Evolutionary conservation across 768 basidiomycete genomes (phyloP).

Genomic region (Psilocybe azurescens): DNA sequence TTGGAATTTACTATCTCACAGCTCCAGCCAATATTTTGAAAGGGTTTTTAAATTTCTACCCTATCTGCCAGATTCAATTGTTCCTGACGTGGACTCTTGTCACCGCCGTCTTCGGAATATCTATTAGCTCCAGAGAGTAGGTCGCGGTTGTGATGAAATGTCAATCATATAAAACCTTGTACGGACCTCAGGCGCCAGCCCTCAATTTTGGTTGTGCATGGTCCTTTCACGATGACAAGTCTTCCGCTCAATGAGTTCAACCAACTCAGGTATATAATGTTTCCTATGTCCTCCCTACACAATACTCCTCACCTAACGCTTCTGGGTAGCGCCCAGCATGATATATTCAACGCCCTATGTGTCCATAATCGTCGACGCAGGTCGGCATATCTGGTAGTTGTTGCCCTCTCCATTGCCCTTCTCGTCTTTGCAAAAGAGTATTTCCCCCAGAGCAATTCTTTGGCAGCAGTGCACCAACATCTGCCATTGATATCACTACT

Average conservation of each 20-base stretch:
- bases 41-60: no score
- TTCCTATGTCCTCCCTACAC: not conserved
- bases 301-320: not conserved
- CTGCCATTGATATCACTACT: not conserved
- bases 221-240: not conserved
- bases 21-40: no score
- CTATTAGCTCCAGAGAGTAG: not conserved
- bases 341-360: conserved; percentile 6
- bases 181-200: not conserved
- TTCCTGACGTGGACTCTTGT: not conserved
- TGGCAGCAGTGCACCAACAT: conserved; percentile 3
- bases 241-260: not conserved
- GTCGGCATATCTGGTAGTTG: conserved; percentile 17
- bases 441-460: conserved; percentile 5
- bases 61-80: no score
- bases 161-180: not conserved
- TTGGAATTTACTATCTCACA: no score
- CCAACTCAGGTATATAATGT: not conserved
- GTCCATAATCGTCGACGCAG: conserved; percentile 26
- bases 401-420: conserved; percentile 20
- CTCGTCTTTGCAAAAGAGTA: conserved; percentile 25
- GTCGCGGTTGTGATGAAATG: not conserved
- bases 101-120: not conserved
- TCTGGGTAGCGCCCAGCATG: not conserved
- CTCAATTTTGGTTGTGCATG: not conserved